Base-by-base conservation (phyloP, 1,284 basidiomycete species). In the Trametes hirsuta region DNA sequence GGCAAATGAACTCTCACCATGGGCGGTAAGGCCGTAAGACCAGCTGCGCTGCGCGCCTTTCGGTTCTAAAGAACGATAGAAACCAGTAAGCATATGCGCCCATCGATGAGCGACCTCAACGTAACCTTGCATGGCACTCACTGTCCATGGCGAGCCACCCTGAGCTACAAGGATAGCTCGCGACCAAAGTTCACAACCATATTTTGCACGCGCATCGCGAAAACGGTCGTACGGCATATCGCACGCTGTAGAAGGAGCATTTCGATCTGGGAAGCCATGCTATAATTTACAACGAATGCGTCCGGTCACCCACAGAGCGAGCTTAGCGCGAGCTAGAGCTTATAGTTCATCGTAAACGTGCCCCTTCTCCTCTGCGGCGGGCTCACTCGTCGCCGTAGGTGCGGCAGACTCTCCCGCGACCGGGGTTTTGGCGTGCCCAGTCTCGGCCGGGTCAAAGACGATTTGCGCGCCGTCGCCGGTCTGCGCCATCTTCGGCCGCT, bases 381-480 rank as follows among this genome's bases (percentile, higher is more conserved):
- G 34, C 34, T 59, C 44, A 1, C 45, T 42, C 4, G 55, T 18
- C 12, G 58, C 42, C 0, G 45, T 46, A 18, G 61, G 47, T n/a
- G 63, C 47, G 9, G 59, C 60, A 12, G 61, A 41, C n/a, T 67
- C 60, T 24, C 61, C 68, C 15, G 66, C 66, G 35, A 55, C 63
- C 22, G 68, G 68, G 2, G 72, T 72, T 58, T 64, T 66, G 2
- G 66, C 62, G 52, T 72, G 71, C 10, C 66, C 62, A 8, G 68
- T 66, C 53, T 56, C 63, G n/a, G 62, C 55, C 1, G 62, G 60
- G 44, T 71, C 70, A 55, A 71, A 59, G 9, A 70, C 65, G 25
- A 69, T 67, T 59, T 73, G 71, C 14, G 68, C 71, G 22, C 60
- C 68, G 36, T 72, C 71, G 58, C 68, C 74, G 39, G 74, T 73